phyloP scores from a whole-genome alignment of 2,329 filamentous ascomycete species.

The Sporothrix inflata region DNA sequence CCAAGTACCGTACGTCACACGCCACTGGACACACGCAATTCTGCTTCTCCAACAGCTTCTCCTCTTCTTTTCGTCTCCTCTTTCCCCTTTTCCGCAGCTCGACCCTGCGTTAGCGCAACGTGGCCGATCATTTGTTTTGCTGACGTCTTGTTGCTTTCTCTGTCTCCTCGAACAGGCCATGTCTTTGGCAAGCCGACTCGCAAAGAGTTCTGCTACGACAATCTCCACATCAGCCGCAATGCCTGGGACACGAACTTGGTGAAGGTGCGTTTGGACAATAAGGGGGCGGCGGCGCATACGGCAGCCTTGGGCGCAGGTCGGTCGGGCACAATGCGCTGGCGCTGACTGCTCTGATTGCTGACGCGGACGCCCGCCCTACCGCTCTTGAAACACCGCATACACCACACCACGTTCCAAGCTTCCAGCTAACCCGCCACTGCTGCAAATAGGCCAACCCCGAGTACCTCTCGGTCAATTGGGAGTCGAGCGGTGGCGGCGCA shows the following conservation, averaged over 20 bases:
- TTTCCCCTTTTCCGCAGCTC: not conserved
- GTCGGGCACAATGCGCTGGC: constrained; percentile 5
- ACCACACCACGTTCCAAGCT: not conserved
- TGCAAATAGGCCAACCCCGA: constrained; percentile 80
- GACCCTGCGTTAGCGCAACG: not conserved
- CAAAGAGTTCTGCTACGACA: constrained; percentile 99
- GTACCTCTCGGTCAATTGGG: constrained; percentile 98
- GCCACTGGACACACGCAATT: not conserved
- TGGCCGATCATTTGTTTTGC: constrained; percentile 10
- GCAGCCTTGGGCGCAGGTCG: not conserved
- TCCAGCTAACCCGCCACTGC: not conserved
- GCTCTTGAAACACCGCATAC: not conserved
- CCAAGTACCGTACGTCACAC: constrained; percentile 64
- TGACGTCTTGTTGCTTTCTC: not conserved
- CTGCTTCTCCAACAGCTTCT: constrained; percentile 15
- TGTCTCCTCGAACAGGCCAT: constrained; percentile 67
- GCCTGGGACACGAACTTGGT: constrained; percentile 99
- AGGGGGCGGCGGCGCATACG: not conserved
- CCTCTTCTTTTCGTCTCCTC: constrained; percentile 25
- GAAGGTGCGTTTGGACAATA: constrained; percentile 67
- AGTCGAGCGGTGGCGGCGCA: constrained; percentile 90
- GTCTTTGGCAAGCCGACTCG: constrained; percentile 94
- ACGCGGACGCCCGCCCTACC: not conserved
- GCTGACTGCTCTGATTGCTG: constrained; percentile 22
- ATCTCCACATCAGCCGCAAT: constrained; percentile 95